phyloP scores from a whole-genome alignment of 2,329 filamentous ascomycete species.

The Colletotrichum phormii region DNA sequence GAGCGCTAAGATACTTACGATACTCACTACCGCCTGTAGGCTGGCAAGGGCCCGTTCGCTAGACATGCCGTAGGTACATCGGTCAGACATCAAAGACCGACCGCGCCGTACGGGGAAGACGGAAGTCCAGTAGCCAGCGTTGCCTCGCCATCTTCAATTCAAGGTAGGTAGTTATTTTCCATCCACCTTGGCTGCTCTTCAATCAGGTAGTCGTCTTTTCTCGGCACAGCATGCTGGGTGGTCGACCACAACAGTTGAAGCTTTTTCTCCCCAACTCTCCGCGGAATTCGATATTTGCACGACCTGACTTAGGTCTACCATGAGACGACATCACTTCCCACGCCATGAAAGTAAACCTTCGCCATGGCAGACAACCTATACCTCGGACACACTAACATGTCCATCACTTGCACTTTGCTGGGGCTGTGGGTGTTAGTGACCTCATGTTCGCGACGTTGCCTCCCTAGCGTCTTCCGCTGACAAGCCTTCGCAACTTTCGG shows the following conservation, averaged over 20 bases:
- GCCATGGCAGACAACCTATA: neutral
- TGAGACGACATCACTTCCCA: constrained; percentile 10
- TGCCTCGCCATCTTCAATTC: neutral
- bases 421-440: constrained; percentile 26
- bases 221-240: constrained; percentile 1
- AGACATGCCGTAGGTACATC: constrained; percentile 16
- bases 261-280: neutral
- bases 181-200: neutral
- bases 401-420: constrained; percentile 1
- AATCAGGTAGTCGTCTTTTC: neutral
- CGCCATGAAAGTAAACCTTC: constrained; percentile 7
- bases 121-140: neutral
- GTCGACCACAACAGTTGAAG: constrained; percentile 2
- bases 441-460: constrained; percentile 7
- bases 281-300: neutral
- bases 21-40: constrained; percentile 15
- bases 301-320: neutral
- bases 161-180: neutral
- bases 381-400: neutral
- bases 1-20: constrained; percentile 18
- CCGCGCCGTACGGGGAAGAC: neutral
- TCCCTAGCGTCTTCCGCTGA: constrained; percentile 3
- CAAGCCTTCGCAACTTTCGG: constrained; percentile 13
- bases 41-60: neutral
- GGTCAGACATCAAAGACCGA: neutral